Evolutionary conservation across 2,329 filamentous ascomycete species (phyloP), one percentile per base, ranked within the genome.

Genomic region (Madurella mycetomatis): DNA sequence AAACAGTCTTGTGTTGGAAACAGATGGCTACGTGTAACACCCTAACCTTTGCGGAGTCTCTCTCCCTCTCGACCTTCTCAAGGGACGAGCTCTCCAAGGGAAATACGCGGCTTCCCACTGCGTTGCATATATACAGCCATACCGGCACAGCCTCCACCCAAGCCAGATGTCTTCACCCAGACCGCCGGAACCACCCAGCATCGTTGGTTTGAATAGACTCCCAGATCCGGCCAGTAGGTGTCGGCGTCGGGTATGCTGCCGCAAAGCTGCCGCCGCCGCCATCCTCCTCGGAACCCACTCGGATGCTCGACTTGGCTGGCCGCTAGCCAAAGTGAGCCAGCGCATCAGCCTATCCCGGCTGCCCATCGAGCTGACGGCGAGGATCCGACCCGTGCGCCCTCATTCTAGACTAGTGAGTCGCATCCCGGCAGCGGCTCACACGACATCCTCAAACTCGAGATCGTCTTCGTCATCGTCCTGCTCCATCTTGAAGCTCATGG

Each of bases 391-490:
- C 25, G 25, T 25, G 7, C 7, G 25, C 25, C 25, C 25, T 25
- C 25, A 25, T 25, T 25, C 7, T 7, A 25, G 25, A 25, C 25
- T 25, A 3, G 25, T 25, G 25, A 25, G 3, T 25, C 25, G 25
- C 25, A 7, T 25, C 25, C 25, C 25, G 25, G 25, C 25, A 25
- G 25, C 9, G 31, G 18, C 34, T 60, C 55, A 64, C 11, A 64
- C 56, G 4, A 83, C 80, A 64, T 84, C 81, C 62, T 83, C 81
- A 66, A 84, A 84, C 61, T 83, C 80, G 57, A 83, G 66, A 25
- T 77, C 79, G 31, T 80, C 78, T 19, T 81, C 79, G 34, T 75
- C 74, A 30, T 75, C 76, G 12, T 77, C 75, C n/a, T 77, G 75
- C 32, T 60, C 60, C 42, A 59, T 47, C 55, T 62, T 64, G 53